These are phyloP conservation scores for Spraguea lophii DNA, from an alignment of 371 early-diverging fungal genomes.

Conservation along the genomic window DNA sequence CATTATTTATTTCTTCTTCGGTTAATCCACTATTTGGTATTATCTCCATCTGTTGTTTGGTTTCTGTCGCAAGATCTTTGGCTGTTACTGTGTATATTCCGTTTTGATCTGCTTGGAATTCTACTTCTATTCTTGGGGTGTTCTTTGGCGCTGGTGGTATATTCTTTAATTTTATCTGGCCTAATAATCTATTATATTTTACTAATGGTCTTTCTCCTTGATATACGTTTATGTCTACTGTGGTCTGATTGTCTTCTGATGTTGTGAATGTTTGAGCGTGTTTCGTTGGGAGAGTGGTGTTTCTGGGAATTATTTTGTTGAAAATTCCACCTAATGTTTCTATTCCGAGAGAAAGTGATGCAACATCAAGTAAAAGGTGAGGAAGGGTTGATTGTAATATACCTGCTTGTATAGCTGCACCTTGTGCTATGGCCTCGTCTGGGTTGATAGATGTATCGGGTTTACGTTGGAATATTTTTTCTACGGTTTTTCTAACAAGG, in stretches of 20 bases:
- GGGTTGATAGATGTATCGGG: conserved; percentile 84
- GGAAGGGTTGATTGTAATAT: conserved; percentile 77
- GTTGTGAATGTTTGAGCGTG: conserved; percentile 96
- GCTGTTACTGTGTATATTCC: conserved; percentile 93
- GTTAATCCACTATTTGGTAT: conserved; percentile 81
- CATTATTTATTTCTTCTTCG: conserved; percentile 75
- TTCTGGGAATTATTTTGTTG: conserved; percentile 78
- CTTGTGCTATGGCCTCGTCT: conserved; percentile 93
- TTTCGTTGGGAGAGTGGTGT: conserved; percentile 95
- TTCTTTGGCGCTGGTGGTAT: conserved; percentile 62
- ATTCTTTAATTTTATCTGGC: conserved; percentile 67
- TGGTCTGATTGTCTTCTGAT: conserved; percentile 89
- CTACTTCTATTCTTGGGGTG: conserved; percentile 84
- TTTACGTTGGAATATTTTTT: conserved; percentile 62
- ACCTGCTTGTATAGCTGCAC: conserved; percentile 94
- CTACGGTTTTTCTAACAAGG: conserved; percentile 74
- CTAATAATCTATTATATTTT: conserved; percentile 82
- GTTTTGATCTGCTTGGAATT: conserved; percentile 93
- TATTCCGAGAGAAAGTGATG: conserved; percentile 79
- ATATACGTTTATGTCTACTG: conserved; percentile 83
- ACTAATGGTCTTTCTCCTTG: conserved; percentile 93
- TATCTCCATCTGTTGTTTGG: conserved; percentile 78
- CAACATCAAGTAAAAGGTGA: conserved; percentile 81
- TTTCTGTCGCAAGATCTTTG: conserved; percentile 77
- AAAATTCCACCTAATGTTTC: conserved; percentile 65